Evolutionary conservation across 768 basidiomycete genomes (phyloP), one percentile per base, ranked within the genome.

Genomic region (Tylopilus sp.): DNA sequence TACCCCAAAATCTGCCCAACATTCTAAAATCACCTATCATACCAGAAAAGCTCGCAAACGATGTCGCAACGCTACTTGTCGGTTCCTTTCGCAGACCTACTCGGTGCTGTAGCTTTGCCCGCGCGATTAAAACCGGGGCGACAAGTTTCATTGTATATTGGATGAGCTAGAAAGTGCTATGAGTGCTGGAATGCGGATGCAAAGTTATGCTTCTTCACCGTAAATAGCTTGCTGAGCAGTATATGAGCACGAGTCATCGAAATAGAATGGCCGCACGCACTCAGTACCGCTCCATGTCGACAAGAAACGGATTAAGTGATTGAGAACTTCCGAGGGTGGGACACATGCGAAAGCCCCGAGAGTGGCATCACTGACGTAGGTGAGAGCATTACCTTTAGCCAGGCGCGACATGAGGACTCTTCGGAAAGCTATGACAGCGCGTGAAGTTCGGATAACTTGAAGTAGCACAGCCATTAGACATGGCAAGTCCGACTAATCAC

Each of bases 281-380:
- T 93, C 91, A 81, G 82, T 89, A 25, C 90, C 90, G 66, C 83
- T 86, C 87, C 88, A 92, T 61, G 89, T 89, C 50, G 86, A 83
- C 48, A 92, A 74, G 64, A 83, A 91, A 62, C 87, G 76, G 34
- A 89, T 77, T 10, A 89, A 74, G 68, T 90, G 89, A 61, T 90
- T 78, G 40, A 92, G 67, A 6, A 78, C 82, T 56, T 83, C 76
- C 8, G 86, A 86, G 2, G 82, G 76, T 24, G 80, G 79, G 11
- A 87, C 69, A 29, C 66, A 65, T 26, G 79, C 69, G 63, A 89
- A 89, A 19, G 75, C 76, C 1, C 89, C 90, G 6, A 92, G 69
- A 21, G 86, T 75, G 8, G 71, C 42, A 68, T 91, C 86, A 54
- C 79, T 83, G n/a, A 88, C 57, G 34, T 77, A 78, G 14, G 78